phyloP scores from a whole-genome alignment of 495 filamentous ascomycete species.

The Acidiella bohemica region DNA sequence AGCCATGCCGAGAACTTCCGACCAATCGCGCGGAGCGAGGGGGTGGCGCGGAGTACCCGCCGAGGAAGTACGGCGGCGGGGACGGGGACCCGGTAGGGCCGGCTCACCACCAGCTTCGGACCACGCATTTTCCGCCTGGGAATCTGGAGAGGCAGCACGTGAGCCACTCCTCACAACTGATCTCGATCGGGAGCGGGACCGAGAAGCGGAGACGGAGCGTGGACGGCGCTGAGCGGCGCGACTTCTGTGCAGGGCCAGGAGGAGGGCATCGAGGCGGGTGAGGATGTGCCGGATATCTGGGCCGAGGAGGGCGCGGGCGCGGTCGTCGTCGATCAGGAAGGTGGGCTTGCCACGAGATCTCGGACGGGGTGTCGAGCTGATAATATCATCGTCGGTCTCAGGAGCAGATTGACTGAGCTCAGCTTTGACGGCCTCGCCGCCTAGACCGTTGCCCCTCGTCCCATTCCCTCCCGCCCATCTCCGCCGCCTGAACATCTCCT shows the following conservation, averaged over 20 bases:
- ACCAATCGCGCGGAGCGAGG: slow-evolving; percentile 56
- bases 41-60: not conserved
- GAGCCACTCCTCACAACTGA: slow-evolving; percentile 1
- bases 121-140: too few relatives aligned
- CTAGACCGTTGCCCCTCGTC: too few relatives aligned
- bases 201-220: not conserved
- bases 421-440: too few relatives aligned
- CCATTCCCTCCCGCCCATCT: slow-evolving; percentile 28
- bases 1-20: slow-evolving; percentile 62
- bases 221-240: slow-evolving; percentile 2
- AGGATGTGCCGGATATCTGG: slow-evolving; percentile 54
- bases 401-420: slow-evolving; percentile 1
- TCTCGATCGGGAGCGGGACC: slow-evolving; percentile 1
- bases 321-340: slow-evolving; percentile 11
- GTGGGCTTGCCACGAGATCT: slow-evolving; percentile 1
- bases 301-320: slow-evolving; percentile 20
- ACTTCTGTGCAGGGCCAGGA: slow-evolving; percentile 47
- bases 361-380: not conserved
- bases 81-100: too few relatives aligned
- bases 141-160: too few relatives aligned
- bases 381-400: not conserved
- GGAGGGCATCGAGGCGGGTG: slow-evolving; percentile 47
- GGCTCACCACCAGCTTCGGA: too few relatives aligned
- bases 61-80: too few relatives aligned
- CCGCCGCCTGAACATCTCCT: slow-evolving; percentile 39